phyloP scores from a whole-genome alignment of 345 rosid species.

The Aurinia saxatilis region DNA sequence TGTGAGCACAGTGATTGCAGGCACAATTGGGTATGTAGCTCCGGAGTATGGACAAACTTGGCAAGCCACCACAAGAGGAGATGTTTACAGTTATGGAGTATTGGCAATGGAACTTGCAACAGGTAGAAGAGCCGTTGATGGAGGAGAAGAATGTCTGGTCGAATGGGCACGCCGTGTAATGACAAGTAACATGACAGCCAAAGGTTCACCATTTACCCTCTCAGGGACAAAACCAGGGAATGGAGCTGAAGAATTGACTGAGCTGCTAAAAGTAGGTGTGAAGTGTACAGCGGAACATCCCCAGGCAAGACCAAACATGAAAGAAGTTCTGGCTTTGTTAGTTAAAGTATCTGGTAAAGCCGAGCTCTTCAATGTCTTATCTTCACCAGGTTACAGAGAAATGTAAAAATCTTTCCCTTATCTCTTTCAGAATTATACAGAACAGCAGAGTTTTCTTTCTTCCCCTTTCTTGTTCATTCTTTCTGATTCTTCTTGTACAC shows the following conservation, averaged over 20 bases:
- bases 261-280: constrained; percentile 54
- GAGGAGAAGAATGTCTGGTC: constrained; percentile 86
- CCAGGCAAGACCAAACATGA: constrained; percentile 83
- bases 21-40: constrained; percentile 89
- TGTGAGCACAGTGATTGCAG: constrained; percentile 88
- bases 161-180: constrained; percentile 78
- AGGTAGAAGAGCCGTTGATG: constrained; percentile 78
- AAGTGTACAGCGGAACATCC: constrained; percentile 76
- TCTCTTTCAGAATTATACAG: constrained; percentile 11
- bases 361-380: constrained; percentile 29
- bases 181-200: constrained; percentile 29
- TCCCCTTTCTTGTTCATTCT: constrained; percentile 16
- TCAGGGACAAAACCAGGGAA: constrained; percentile 58
- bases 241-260: constrained; percentile 61
- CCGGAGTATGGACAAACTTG: constrained; percentile 96
- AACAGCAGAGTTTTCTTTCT: constrained; percentile 6
- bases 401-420: constrained; percentile 19
- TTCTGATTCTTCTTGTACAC: constrained; percentile 32
- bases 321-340: constrained; percentile 64
- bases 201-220: constrained; percentile 41
- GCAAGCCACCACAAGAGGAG: constrained; percentile 91
- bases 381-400: constrained; percentile 30
- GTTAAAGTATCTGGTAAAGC: constrained; percentile 36
- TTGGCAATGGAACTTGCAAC: constrained; percentile 86
- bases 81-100: constrained; percentile 89